A percentile compares a stretch with the other conserved stretches of the same genome.
These are phyloP conservation scores for Leccinum variicolor DNA, from an alignment of 768 basidiomycete genomes.

Conservation along the genomic window DNA sequence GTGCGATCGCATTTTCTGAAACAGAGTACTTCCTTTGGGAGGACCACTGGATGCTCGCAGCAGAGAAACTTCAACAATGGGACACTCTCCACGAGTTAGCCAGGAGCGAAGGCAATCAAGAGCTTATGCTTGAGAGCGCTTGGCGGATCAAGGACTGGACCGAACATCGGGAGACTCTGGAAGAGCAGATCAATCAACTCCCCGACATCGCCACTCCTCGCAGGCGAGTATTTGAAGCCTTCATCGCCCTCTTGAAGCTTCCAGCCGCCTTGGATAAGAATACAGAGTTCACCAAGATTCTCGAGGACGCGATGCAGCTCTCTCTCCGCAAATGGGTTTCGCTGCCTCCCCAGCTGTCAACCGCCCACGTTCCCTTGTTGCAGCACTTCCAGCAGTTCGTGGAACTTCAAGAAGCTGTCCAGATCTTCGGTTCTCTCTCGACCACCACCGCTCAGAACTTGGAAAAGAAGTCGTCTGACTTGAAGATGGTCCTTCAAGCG, in stretches of 20 bases:
- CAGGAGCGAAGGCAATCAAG: constrained; percentile 83
- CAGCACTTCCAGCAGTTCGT: constrained; percentile 99
- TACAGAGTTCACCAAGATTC: constrained; percentile 78
- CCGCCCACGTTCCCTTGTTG: constrained; percentile 90
- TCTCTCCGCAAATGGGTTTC: constrained; percentile 95
- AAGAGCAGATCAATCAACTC: constrained; percentile 75
- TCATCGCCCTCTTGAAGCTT: constrained; percentile 83
- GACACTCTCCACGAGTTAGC: constrained; percentile 91
- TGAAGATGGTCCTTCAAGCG: constrained; percentile 94
- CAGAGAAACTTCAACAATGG: constrained; percentile 98
- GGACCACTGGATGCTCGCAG: constrained; percentile 96
- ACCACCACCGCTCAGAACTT: constrained; percentile 84
- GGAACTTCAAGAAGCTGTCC: constrained; percentile 92
- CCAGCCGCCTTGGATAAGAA: constrained; percentile 81
- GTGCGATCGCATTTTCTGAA: constrained; percentile 86
- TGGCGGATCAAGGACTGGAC: constrained; percentile 96
- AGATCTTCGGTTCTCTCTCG: constrained; percentile 88
- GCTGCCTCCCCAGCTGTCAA: constrained; percentile 79
- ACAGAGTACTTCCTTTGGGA: constrained; percentile 98
- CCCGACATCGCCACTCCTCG: constrained; percentile 91
- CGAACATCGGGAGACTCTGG: constrained; percentile 70
- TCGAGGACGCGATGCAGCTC: constrained; percentile 96
- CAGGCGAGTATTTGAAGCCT: constrained; percentile 96
- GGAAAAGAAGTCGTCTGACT: constrained; percentile 91
- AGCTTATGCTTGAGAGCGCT: constrained; percentile 90